Evolutionary conservation across 352 stramenopile genomes (phyloP), one percentile per base, ranked within the genome.

Genomic region (Globisporangium carolinianum): DNA sequence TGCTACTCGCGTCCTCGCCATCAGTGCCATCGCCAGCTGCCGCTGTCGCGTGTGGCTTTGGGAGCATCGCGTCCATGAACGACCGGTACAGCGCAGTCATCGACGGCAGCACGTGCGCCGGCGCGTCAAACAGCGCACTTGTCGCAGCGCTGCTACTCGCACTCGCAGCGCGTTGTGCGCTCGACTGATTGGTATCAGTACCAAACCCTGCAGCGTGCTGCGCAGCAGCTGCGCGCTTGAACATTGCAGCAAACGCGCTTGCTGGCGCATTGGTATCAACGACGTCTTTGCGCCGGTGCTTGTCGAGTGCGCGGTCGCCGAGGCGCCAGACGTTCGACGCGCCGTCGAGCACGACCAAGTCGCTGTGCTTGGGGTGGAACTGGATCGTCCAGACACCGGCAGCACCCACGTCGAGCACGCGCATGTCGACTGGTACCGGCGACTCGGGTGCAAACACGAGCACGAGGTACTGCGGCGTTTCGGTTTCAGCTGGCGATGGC

Each of bases 51-150:
- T 79, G 70, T 4, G 80, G 66, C 60, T 92, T 91, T 6, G 75
- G 68, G 51, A 95, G 69, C 77, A 95, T 91, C 62, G 81, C 86
- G 61, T 95, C 85, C 83, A 95, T 89, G 60, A 92, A 95, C 47
- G 80, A 88, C 4, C 79, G 68, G 67, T 93, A 95, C 43, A 95
- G 65, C 37, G 79, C 74, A 47, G 82, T 86, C 74, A 94, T 90
- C 12, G 83, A 89, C 49, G 85, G 85, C 57, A 94, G 58, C 46
- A 93, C 85, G 66, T 95, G 85, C 12, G 77, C 78, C 9, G 85
- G 83, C 6, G 83, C 85, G 36, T 91, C 79, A 63, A 95, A 93
- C 57, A 95, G 67, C 35, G 65, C 73, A 48, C 24, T 32, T 32
- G 24, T 32, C 24, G 24, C 24, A 32, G 24, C 24, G 24, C 24